Evolutionary conservation across 805 yeast genomes (phyloP), one percentile per base, ranked within the genome.

Genomic region (Cyberlindnera euphorbiae): DNA sequence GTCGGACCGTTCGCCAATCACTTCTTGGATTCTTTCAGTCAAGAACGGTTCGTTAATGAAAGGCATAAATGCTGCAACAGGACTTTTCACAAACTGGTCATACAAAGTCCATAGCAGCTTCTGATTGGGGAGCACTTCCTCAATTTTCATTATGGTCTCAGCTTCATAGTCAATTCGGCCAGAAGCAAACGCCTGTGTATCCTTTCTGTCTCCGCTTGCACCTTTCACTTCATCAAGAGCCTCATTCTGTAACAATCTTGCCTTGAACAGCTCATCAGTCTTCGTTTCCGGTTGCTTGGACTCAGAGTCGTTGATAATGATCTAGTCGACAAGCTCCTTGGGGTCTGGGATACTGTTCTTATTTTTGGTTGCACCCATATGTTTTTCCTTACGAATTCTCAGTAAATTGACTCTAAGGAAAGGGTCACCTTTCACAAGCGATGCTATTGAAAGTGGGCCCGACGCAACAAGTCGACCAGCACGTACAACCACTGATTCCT

Each of bases 141-240:
- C 44, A 26, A 52, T 45, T 14, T 36, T 42, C 28, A 28, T 15
- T 9, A 53, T 42, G 0, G 56, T 49, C 19, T 50, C 50, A 1
- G 38, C 23, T 28, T 52, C 56, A 27, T 39, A 47, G 28, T 43
- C 47, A 6, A 24, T 27, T 12, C 36, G 19, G 11, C 36, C 25
- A 8, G 36, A 7, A 14, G 38, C 42, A 15, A 45, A 40, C 1
- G 38, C 28, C 21, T 47, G 49, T 1, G 50, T 41, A 9, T 44
- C 49, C 4, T 28, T 30, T 15, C 44, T 18, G 8, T 38, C 41
- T 8, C 24, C 35, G 7, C 22, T 17, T 3, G 18, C 36, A 11
- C 37, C 32, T 13, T 44, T 46, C 27, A 67, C 49, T 36, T 66
- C 73, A 15, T 56, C 62, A 4, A 61, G 33, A 2, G 69, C 68